A percentile compares a stretch with the other conserved stretches of the same genome.
Evolutionary conservation across 306 rosid genomes (phyloP).

Genomic region (Hylodesmum podocarpum): DNA sequence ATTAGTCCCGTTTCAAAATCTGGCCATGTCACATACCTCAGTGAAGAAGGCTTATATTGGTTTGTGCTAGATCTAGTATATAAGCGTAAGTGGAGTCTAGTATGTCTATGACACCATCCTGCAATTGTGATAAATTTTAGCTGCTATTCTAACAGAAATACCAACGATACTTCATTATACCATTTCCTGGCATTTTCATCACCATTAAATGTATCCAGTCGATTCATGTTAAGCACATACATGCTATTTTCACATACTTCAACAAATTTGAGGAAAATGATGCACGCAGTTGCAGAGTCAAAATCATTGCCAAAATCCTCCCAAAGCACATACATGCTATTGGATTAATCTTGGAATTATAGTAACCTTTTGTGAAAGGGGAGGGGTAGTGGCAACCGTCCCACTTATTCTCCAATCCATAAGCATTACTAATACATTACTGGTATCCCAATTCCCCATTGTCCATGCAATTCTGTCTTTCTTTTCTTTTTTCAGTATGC

Average conservation of each 20-base stretch:
- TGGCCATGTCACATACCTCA: not conserved
- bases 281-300: not conserved
- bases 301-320: not conserved
- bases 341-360: not conserved
- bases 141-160: not conserved
- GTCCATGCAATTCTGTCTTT: too few species aligned
- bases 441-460: too few species aligned
- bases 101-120: not conserved
- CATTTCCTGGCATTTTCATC: not conserved
- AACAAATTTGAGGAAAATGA: not conserved
- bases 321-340: not conserved
- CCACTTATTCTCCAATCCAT: too few species aligned
- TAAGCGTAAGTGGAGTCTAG: not conserved
- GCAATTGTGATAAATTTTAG: not conserved
- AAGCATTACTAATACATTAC: too few species aligned
- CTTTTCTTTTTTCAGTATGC: too few species aligned
- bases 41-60: not conserved
- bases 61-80: not conserved
- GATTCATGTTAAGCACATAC: not conserved
- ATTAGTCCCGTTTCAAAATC: not conserved
- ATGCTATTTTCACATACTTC: not conserved
- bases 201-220: not conserved
- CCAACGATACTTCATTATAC: not conserved
- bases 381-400: too few species aligned
- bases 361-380: not conserved